Conservation (phyloP, 192 early-diverging fungal species). For the Coemansia sp. region DNA sequence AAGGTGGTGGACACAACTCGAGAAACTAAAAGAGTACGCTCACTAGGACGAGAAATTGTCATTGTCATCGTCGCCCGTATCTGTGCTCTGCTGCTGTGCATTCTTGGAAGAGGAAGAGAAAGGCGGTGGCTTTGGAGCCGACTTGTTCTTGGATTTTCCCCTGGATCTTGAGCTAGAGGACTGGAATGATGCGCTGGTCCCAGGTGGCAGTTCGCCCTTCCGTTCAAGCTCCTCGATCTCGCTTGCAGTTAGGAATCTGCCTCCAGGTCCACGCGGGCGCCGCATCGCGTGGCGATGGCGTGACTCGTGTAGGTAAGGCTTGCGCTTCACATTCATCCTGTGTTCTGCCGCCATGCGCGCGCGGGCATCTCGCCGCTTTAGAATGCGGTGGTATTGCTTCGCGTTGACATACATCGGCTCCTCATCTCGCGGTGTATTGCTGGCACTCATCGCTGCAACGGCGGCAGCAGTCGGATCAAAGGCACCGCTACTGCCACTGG, state of each 20-base stretch:
- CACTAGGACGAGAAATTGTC: conserved; percentile 16
- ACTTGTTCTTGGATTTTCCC: conserved; percentile 31
- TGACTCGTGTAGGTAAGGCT: conserved; percentile 96
- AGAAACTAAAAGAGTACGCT: neutral
- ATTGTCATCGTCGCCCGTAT: conserved; percentile 12
- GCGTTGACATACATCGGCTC: conserved; percentile 98
- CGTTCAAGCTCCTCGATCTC: conserved; percentile 70
- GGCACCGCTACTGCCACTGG: conserved; percentile 10
- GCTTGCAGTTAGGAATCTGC: conserved; percentile 85
- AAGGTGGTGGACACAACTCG: neutral
- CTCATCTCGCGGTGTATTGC: conserved; percentile 60
- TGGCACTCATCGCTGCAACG: conserved; percentile 48
- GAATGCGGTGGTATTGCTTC: conserved; percentile 97
- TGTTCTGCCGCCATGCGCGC: conserved; percentile 80
- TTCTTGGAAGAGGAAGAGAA: neutral
- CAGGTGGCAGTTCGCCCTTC: conserved; percentile 44
- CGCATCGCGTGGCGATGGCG: conserved; percentile 97
- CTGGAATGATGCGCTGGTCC: conserved; percentile 42
- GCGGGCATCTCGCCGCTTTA: conserved; percentile 90
- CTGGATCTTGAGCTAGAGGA: conserved; percentile 30
- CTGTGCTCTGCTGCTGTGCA: conserved; percentile 1
- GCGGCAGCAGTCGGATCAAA: conserved; percentile 52
- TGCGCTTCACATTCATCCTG: conserved; percentile 67
- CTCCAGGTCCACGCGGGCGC: conserved; percentile 94
- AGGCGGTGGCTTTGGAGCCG: neutral